phyloP scores from a whole-genome alignment of 2,329 filamentous ascomycete species.

The Scytalidium sp. region DNA sequence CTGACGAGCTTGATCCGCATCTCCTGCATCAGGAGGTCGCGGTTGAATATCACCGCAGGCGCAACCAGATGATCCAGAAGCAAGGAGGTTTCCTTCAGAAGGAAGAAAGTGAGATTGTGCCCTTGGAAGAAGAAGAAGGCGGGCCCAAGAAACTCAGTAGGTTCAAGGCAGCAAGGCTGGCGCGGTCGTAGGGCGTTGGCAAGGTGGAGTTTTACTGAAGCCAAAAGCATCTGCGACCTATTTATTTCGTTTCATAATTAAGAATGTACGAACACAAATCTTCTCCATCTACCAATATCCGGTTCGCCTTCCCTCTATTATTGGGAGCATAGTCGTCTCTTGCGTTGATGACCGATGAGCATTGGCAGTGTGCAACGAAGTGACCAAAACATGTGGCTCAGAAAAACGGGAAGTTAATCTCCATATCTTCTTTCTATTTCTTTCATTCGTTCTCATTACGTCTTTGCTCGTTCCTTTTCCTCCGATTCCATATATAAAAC shows the following conservation, averaged over 20 bases:
- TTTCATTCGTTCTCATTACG: background rate
- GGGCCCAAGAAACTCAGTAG: slow-evolving; percentile 64
- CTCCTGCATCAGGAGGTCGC: slow-evolving; percentile 75
- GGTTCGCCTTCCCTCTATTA: background rate
- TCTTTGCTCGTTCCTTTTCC: background rate
- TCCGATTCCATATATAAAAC: background rate
- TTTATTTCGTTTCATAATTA: background rate
- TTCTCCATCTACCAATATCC: background rate
- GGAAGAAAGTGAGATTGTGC: slow-evolving; percentile 60
- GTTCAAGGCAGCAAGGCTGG: slow-evolving; percentile 69
- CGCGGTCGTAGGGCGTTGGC: slow-evolving; percentile 40
- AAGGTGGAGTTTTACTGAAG: background rate
- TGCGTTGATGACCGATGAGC: too few relatives aligned
- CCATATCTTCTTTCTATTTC: too few relatives aligned
- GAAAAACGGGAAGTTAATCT: too few relatives aligned
- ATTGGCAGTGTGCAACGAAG: too few relatives aligned
- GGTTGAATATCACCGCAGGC: slow-evolving; percentile 76
- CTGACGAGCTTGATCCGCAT: slow-evolving; percentile 69
- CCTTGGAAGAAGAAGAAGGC: slow-evolving; percentile 63
- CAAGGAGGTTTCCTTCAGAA: slow-evolving; percentile 79
- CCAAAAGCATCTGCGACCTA: background rate
- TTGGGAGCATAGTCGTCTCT: background rate
- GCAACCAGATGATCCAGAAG: slow-evolving; percentile 78
- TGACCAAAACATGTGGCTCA: too few relatives aligned
- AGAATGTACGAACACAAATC: background rate